phyloP scores from a whole-genome alignment of 495 filamentous ascomycete genomes.

The Trichoderma parareesei region DNA sequence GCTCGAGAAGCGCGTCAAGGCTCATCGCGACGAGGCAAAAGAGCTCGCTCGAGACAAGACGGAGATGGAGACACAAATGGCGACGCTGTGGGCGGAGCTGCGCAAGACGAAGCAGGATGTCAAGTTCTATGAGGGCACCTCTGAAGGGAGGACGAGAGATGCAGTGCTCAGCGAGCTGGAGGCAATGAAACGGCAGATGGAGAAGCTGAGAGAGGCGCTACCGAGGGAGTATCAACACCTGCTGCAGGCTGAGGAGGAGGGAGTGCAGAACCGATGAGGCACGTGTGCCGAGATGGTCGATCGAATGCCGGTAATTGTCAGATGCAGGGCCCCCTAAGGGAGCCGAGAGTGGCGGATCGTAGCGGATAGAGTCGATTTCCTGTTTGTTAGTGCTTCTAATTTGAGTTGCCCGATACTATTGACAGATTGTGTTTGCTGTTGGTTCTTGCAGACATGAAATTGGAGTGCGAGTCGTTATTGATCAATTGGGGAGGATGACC shows the following conservation, averaged over 20 bases:
- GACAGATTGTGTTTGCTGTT: too few relatives aligned
- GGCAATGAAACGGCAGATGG: conserved; percentile 6
- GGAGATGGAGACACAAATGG: conserved; percentile 2
- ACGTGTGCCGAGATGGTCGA: too few relatives aligned
- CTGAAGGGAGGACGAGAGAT: neutral
- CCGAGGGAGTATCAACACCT: conserved; percentile 2
- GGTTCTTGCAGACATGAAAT: too few relatives aligned
- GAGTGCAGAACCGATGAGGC: neutral
- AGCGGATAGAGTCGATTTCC: too few relatives aligned
- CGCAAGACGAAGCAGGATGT: neutral
- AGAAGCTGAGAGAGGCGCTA: neutral
- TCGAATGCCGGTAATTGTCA: too few relatives aligned
- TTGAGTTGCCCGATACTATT: too few relatives aligned
- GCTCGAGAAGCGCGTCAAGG: conserved; percentile 22
- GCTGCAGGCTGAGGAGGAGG: neutral
- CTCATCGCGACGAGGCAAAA: neutral
- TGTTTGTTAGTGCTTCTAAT: too few relatives aligned
- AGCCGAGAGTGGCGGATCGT: too few relatives aligned
- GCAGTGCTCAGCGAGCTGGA: neutral
- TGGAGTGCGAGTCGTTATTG: too few relatives aligned
- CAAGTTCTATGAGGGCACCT: conserved; percentile 9
- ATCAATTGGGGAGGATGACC: too few relatives aligned
- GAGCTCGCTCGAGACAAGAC: conserved; percentile 10
- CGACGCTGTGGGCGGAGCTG: neutral
- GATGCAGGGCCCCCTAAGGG: too few relatives aligned